Evolutionary conservation across 179 eudicot genomes (phyloP).

Genomic region (Actinidia chinensis): DNA sequence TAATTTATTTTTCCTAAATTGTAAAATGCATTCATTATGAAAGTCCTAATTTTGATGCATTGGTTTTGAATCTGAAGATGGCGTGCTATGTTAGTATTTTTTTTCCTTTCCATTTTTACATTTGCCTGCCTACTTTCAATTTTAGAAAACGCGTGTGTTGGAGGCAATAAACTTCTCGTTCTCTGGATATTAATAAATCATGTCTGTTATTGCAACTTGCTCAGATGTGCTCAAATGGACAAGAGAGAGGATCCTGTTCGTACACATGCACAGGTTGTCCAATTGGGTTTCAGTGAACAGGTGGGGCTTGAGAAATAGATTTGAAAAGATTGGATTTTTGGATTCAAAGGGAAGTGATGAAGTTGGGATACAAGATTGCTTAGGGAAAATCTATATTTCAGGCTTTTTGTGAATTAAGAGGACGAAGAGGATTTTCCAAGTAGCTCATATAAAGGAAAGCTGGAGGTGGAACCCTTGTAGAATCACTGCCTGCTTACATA

Average conservation of each 20-base stretch:
- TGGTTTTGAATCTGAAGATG: no score
- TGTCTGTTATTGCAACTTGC: neutral
- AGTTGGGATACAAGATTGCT: neutral
- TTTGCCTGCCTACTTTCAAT: no score
- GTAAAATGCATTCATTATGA: no score
- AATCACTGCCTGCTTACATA: constrained; percentile 34
- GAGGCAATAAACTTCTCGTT: no score
- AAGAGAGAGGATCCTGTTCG: neutral
- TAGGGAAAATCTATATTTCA: constrained; percentile 76
- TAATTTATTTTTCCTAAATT: no score
- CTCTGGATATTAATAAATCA: no score
- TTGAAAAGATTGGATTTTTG: neutral
- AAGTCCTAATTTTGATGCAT: no score
- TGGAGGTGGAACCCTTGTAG: constrained; percentile 42
- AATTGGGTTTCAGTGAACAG: no score
- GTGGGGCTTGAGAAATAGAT: neutral
- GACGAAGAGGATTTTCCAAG: constrained; percentile 59
- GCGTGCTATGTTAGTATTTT: no score
- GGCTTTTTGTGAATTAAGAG: constrained; percentile 62
- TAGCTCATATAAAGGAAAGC: constrained; percentile 33
- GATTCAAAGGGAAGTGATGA: neutral
- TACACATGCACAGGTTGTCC: neutral
- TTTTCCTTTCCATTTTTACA: no score
- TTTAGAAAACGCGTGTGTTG: no score
- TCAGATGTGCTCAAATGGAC: neutral